Base-by-base conservation (phyloP, 805 yeast species). In the Komagataella phaffii region DNA sequence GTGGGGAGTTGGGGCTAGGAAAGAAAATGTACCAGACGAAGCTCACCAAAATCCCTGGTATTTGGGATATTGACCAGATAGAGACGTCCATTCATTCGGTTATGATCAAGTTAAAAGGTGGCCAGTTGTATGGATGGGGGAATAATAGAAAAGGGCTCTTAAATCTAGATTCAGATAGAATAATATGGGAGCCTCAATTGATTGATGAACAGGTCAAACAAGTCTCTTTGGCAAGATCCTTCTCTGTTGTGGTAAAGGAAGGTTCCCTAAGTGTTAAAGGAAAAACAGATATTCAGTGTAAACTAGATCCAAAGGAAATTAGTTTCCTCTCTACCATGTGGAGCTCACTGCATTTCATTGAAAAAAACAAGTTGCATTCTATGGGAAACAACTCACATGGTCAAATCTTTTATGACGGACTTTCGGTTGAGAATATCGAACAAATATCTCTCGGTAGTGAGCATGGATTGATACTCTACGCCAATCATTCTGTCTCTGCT, bases 361-460 rank as follows among this genome's bases (percentile, higher is more conserved):
- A 53, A 49, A 40, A 53, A 0, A 53, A 56, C n/a, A 18, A 46
- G 1, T 57, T 81, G 1, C 19, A 54, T 5, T 81, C 93, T 0
- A 56, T 70, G 51, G 98, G 98, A 0, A 88, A 87, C 64, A 79
- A 85, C 60, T 75, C 83, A 14, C 93, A 86, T 60, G 83, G 83
- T 3, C 98, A 91, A 64, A 54, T 74, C 14, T 71, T 70, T 8
- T 64, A 68, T 6, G 46, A 6, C 45, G 54, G 36, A 21, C n/a
- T 18, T 14, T 49, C 18, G 10, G 10, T 24, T 2, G 40, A 30
- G 10, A 30, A 30, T 14, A 54, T 61, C 36, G 49, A 53, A 21
- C 43, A 53, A 6, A 69, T 71, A 51, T 69, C 72, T 1, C 73
- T 79, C 5, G 99, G 99, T 0, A 87, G 96, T 63, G 98, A 91